Conservation (phyloP, 768 basidiomycete species). For the Mycena sanguinolenta region DNA sequence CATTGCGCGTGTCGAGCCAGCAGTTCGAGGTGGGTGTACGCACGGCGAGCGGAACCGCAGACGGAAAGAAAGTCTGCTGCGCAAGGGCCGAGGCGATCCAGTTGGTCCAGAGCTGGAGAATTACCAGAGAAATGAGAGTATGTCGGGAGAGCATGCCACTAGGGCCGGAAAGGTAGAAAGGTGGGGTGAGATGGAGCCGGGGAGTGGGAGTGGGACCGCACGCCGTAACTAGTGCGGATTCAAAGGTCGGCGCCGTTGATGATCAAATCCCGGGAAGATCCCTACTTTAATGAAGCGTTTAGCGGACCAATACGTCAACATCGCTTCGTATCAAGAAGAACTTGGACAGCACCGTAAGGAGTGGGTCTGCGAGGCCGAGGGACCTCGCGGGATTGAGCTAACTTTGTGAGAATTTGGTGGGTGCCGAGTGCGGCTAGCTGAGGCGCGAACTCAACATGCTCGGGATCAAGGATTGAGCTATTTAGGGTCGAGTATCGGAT, state of each 20-base stretch:
- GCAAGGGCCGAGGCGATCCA: conserved; percentile 9
- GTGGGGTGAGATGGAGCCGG: neutral
- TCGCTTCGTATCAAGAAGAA: too few species aligned
- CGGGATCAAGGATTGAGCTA: too few species aligned
- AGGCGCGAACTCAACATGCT: too few species aligned
- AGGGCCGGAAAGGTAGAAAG: neutral
- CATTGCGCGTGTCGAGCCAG: conserved; percentile 53
- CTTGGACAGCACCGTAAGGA: too few species aligned
- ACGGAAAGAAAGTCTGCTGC: conserved; percentile 50
- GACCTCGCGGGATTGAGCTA: too few species aligned
- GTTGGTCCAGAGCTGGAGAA: conserved; percentile 16
- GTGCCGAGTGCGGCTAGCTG: too few species aligned
- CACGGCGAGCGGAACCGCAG: conserved; percentile 65
- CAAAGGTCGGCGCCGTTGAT: neutral
- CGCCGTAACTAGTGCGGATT: neutral
- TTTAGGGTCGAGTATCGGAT: too few species aligned
- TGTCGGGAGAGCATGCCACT: conserved; percentile 8
- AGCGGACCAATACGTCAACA: too few species aligned
- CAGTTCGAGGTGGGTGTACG: conserved; percentile 65
- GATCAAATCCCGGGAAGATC: too few species aligned
- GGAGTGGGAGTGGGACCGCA: neutral
- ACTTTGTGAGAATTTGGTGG: too few species aligned
- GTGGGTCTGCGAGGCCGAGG: too few species aligned
- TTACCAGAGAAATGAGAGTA: neutral
- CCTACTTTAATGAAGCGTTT: too few species aligned